Percentiles rank a stretch among this genome's conserved stretches.
Evolutionary conservation across 2,329 filamentous ascomycete species (phyloP).

Genomic region (Coniochaeta sp.): DNA sequence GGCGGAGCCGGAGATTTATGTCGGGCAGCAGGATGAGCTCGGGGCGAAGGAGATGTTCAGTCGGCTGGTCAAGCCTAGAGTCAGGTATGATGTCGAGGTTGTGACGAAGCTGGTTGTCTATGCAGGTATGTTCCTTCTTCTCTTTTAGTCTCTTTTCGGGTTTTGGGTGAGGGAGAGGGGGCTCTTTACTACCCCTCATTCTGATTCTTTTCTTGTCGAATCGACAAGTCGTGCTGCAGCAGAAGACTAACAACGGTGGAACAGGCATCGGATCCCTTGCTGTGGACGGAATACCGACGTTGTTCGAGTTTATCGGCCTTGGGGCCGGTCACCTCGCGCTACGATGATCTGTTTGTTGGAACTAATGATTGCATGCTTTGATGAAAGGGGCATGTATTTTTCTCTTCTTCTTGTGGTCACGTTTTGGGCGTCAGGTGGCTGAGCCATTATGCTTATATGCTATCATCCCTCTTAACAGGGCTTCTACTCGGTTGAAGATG

Average conservation of each 20-base stretch:
- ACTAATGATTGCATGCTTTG: neutral
- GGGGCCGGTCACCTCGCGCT: constrained; percentile 31
- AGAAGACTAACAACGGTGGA: neutral
- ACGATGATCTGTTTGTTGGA: neutral
- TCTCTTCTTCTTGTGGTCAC: neutral
- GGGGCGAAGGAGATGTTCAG: constrained; percentile 78
- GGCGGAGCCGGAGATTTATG: constrained; percentile 27
- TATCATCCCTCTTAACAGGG: neutral
- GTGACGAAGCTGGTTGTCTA: constrained; percentile 96
- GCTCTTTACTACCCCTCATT: neutral
- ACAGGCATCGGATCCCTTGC: constrained; percentile 73
- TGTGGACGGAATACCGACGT: constrained; percentile 63
- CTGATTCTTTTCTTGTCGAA: neutral
- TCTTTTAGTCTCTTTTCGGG: neutral
- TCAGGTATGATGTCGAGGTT: constrained; percentile 97
- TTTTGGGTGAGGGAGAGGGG: neutral
- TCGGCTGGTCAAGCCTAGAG: constrained; percentile 74
- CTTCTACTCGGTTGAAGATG: neutral
- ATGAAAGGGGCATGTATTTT: neutral
- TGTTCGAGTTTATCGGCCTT: constrained; percentile 57
- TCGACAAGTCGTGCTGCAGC: neutral
- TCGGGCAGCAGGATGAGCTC: constrained; percentile 40
- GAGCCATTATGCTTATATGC: neutral
- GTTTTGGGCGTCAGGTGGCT: neutral
- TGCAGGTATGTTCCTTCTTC: constrained; percentile 52